Base-by-base conservation (phyloP, 805 yeast genomes). In the Candida jianshihensis region DNA sequence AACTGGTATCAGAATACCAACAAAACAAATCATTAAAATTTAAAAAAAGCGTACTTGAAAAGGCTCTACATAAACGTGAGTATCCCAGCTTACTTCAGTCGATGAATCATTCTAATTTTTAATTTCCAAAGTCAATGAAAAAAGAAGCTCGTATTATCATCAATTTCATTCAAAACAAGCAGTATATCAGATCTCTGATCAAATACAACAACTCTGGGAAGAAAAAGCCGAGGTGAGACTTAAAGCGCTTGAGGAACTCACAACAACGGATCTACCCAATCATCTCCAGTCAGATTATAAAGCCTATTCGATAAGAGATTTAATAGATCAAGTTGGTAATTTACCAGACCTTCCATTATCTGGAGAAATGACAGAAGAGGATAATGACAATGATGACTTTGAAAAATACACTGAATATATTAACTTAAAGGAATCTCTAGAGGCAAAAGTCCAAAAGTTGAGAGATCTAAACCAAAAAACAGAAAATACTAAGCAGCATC, bases 161-260 rank as follows among this genome's bases (percentile, higher is more conserved):
- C 30, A 25, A 19, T 37, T 30, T 17, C 49, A 37, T 35, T 49
- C 56, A 8, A 38, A 39, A 17, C 54, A 53, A 30, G 41, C 57
- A 6, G 37, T 46, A 10, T 39, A 37, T 15, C 47, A 50, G 24
- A 33, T 41, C 4, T 33, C 40, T 14, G 51, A 50, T 17, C 57
- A 53, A 19, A 41, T 51, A 3, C 9, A 36, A 4, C 35, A 37
- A 9, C 12, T 49, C 19, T 38, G 49, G 44, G 37, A 41, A 5
- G 41, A 43, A 10, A 26, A 36, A 21, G 12, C 29, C 1, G 35
- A 34, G 4, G 28, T 39, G 6, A 34, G 38, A 15, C 30, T 40
- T 4, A 28, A 33, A 8, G 15, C 37, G 0, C 6, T 52, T 3
- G 9, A 15, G 4, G 26, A 38, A 2, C 14, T 52, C 6, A 36